These are phyloP conservation scores for Tulasnella sp. DNA, from an alignment of 768 basidiomycete species.

Conservation along the genomic window DNA sequence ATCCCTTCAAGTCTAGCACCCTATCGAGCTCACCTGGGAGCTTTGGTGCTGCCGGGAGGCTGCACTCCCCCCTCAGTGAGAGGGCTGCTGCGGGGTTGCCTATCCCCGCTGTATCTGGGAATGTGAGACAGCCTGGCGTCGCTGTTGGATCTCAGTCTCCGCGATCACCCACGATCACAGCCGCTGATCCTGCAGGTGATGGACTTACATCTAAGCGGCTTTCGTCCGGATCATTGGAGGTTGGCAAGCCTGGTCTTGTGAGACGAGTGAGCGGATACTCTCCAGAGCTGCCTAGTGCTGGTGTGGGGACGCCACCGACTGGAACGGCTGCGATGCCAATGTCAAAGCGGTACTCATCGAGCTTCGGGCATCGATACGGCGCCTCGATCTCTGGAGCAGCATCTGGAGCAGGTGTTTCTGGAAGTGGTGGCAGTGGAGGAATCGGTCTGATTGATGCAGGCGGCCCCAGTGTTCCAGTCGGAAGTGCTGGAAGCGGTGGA, in stretches of 20 bases:
- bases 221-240: constrained; percentile 6
- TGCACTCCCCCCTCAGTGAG: constrained; percentile 5
- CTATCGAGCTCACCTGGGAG: constrained; percentile 13
- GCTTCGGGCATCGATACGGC: constrained; percentile 12
- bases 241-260: not conserved
- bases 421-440: constrained; percentile 6
- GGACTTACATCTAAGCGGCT: not conserved
- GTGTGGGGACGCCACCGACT: not conserved
- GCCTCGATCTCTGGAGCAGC: not conserved
- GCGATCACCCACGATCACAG: not conserved
- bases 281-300: not conserved
- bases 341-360: constrained; percentile 11
- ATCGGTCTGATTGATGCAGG: not conserved
- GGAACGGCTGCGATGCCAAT: not conserved
- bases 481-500: not conserved
- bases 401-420: constrained; percentile 1
- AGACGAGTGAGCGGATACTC: constrained; percentile 5
- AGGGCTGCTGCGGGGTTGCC: not conserved
- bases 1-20: constrained; percentile 17
- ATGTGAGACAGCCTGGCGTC: not conserved
- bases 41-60: constrained; percentile 5
- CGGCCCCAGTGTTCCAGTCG: not conserved
- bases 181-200: not conserved
- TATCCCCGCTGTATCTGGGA: not conserved
- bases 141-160: not conserved